Evolutionary conservation across 805 yeast species (phyloP).

Genomic region (Starmerella stigmatis): DNA sequence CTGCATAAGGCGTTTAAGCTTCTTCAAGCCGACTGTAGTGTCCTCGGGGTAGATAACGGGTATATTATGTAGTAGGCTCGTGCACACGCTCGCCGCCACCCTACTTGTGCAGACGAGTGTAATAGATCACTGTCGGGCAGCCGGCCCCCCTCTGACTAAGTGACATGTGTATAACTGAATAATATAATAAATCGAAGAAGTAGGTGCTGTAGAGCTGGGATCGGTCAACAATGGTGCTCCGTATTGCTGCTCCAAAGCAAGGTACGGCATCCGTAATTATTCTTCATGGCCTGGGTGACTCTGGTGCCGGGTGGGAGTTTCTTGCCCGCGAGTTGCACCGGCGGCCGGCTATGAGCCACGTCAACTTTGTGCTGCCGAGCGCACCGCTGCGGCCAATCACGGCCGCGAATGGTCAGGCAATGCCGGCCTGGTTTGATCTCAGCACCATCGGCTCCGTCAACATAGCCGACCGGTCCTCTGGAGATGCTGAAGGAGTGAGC

Average conservation of each 20-base stretch:
- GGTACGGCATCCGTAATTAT: constrained; percentile 62
- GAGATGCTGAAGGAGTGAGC: constrained; percentile 34
- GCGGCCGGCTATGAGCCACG: constrained; percentile 40
- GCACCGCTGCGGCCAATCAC: constrained; percentile 71
- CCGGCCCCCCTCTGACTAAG: too few relatives aligned
- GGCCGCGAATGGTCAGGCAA: constrained; percentile 44
- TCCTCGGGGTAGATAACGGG: too few relatives aligned
- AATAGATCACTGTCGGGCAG: too few relatives aligned
- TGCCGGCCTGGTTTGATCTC: constrained; percentile 88
- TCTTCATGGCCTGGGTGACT: constrained; percentile 85
- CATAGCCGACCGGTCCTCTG: constrained; percentile 9
- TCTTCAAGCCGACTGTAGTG: too few relatives aligned
- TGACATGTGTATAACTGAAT: too few relatives aligned
- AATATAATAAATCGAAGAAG: too few relatives aligned
- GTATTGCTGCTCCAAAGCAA: constrained; percentile 34
- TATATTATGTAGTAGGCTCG: too few relatives aligned
- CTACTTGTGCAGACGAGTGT: too few relatives aligned
- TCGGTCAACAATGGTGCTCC: constrained; percentile 10
- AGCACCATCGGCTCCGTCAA: constrained; percentile 27
- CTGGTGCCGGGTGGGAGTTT: constrained; percentile 83
- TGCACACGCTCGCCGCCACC: too few relatives aligned
- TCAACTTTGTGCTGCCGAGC: constrained; percentile 77
- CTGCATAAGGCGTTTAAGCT: too few relatives aligned
- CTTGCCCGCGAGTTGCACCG: constrained; percentile 49
- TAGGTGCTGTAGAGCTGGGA: too few relatives aligned